Base-by-base conservation (phyloP, 768 basidiomycete species). In the Kwoniella dejecticola region DNA sequence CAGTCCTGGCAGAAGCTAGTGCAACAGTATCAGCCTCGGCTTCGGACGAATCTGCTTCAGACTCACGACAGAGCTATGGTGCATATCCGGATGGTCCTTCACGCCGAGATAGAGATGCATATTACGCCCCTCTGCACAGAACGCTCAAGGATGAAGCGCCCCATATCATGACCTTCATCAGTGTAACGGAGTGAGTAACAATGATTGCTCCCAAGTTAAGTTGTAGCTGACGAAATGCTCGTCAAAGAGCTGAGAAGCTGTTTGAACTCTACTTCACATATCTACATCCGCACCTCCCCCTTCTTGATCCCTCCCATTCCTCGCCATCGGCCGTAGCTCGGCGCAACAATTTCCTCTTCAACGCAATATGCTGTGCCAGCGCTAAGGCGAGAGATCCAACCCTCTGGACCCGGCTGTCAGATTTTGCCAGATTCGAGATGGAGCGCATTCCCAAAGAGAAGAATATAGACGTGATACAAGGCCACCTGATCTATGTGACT, bases 301-400 rank as follows among this genome's bases (percentile, higher is more conserved):
- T 67, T 8, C 56, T 73, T n/a, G 69, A 69, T 47, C 47, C 44
- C 30, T 52, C 58, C 0, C 64, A 68, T 27, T 68, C 64, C 27
- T 42, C 59, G 3, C 65, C 69, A 15, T 49, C 52, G 8, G 62
- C 57, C 2, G 61, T 74, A 5, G 72, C 72, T 8, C 59, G 72
- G 44, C 62, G 72, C 5, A 64, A 57, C 44, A 74, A 74, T 49
- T 74, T 68, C 44, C 64, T 74, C n/a, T 74, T 74, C 60, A 74
- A 74, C 54, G 69, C 72, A 2, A 70, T 74, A 21, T 74, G 72
- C 55, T 70, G 69, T 45, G 59, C 65, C 21, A 57, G 69, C 15
- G 72, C 72, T 6, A 45, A 68, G 24, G 48, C 69, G 6, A 67
- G 54, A 62, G 59, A 71, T 40, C 56, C 60, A 7, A 47, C 36